Conservation (phyloP, 108 stramenopile genomes). For the Discostella stelligeroides region DNA sequence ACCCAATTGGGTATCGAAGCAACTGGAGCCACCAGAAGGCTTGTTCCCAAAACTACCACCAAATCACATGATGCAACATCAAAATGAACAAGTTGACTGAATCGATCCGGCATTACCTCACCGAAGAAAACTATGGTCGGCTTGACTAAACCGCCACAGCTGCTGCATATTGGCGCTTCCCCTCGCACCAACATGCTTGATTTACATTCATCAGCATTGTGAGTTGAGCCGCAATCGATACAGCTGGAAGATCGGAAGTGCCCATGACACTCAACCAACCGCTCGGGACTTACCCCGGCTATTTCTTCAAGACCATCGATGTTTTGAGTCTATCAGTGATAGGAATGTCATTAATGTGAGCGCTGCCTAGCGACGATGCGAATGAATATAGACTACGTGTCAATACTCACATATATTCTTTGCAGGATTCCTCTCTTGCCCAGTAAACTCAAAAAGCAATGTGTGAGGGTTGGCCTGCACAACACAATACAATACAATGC, state of each 20-base stretch:
- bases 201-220: constrained; percentile 54
- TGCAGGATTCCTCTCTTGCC: constrained; percentile 72
- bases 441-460: constrained; percentile 87
- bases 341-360: neutral
- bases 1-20: constrained; percentile 50
- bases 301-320: constrained; percentile 91
- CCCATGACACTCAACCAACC: constrained; percentile 91
- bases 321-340: constrained; percentile 76
- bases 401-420: constrained; percentile 59
- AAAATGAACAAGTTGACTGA: constrained; percentile 53
- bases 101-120: constrained; percentile 79
- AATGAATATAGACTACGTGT: neutral
- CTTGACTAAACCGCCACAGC: constrained; percentile 86
- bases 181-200: constrained; percentile 56
- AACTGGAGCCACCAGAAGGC: constrained; percentile 84
- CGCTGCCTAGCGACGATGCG: neutral
- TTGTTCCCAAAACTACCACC: constrained; percentile 86
- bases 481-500: too few species aligned
- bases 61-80: constrained; percentile 72
- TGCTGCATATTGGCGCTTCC: constrained; percentile 59
- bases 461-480: constrained; percentile 77
- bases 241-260: constrained; percentile 79
- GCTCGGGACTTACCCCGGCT: constrained; percentile 77
- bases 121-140: constrained; percentile 97
- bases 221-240: constrained; percentile 48